Percentiles rank a stretch among this genome's conserved stretches.
Evolutionary conservation across 2,329 filamentous ascomycete genomes (phyloP).

Genomic region (Phialocephala subalpina): DNA sequence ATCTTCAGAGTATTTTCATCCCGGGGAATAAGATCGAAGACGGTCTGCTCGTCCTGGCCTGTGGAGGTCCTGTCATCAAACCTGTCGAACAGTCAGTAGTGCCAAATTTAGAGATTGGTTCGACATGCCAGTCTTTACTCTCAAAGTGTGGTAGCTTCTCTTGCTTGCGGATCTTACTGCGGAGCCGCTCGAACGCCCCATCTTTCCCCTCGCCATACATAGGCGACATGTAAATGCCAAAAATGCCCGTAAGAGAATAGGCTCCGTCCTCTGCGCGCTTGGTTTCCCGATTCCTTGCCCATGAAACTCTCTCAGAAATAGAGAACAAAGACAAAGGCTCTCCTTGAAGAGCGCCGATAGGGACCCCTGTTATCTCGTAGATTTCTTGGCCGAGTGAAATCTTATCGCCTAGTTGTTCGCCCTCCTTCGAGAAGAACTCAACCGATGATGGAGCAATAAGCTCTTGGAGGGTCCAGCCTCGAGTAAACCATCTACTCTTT

Average conservation of each 20-base stretch:
- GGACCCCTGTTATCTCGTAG: constrained; percentile 30
- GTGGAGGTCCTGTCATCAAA: too few relatives aligned
- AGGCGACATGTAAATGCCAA: constrained; percentile 52
- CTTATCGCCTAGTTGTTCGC: constrained; percentile 30
- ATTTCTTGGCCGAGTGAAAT: constrained; percentile 25
- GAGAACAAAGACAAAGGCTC: constrained; percentile 22
- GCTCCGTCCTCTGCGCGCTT: constrained; percentile 50
- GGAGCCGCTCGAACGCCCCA: constrained; percentile 44
- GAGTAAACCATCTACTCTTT: constrained; percentile 12
- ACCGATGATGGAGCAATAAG: constrained; percentile 19
- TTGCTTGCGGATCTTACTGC: constrained; percentile 44
- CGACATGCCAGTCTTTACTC: too few relatives aligned
- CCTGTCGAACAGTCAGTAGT: too few relatives aligned
- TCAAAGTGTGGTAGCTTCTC: too few relatives aligned
- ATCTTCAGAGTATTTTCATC: too few relatives aligned
- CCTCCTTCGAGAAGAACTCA: constrained; percentile 30
- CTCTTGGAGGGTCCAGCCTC: constrained; percentile 32
- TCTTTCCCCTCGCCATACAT: constrained; percentile 50
- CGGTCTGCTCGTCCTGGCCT: too few relatives aligned
- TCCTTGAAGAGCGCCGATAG: constrained; percentile 25
- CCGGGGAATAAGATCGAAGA: too few relatives aligned
- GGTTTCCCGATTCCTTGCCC: constrained; percentile 48
- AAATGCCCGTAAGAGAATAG: constrained; percentile 54
- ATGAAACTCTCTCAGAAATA: constrained; percentile 44
- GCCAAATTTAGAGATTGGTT: too few relatives aligned